Base-by-base conservation (phyloP, 2,329 filamentous ascomycete species). In the Cladorrhinum sp. region DNA sequence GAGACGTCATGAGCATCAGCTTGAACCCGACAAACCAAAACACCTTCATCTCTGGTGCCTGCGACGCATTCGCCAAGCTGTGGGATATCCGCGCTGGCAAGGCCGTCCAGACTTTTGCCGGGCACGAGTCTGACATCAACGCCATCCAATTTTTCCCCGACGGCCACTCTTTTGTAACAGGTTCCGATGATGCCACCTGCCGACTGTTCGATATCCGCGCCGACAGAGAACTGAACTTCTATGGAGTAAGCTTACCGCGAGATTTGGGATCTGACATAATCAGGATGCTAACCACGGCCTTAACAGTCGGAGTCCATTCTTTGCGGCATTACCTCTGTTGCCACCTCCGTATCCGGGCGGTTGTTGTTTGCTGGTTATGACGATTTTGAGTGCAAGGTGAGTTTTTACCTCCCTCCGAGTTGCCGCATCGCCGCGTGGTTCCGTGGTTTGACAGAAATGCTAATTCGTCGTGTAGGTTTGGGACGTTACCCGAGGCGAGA, bases 101-200 rank as follows among this genome's bases (percentile, higher is more conserved):
- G 83, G 96, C 95, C 67, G 93, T 96, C 56, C 95, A 99, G 81
- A 99, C 95, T 1, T 99, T 99, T 76, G 93, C 95, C 57, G 95
- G 95, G 25, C 95, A 98, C 78, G 95, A 98, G 78, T 97, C 93
- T 50, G 95, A 99, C 73, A 99, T 99, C 81, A 99, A 99, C 76
- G 95, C 95, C 70, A 97, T 99, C 66, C 95, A 98, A 75, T 99
- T 98, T 81, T 98, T 98, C 87, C 95, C 95, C 57, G 96, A 98
- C 72, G 95, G 95, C 64, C 96, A 98, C 76, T 96, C 95, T 24
- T 98, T 99, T 73, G 95, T 96, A 67, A 98, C 95, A 58, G 95
- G 95, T 61, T 98, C 95, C 50, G 95, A 99, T 70, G 95, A 99
- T 74, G 95, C 95, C 58, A 96, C 93, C 41, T 99, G 95, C 83